Evolutionary conservation across 441 rosid genomes (phyloP), one percentile per base, ranked within the genome.

Genomic region (Breynia disticha): DNA sequence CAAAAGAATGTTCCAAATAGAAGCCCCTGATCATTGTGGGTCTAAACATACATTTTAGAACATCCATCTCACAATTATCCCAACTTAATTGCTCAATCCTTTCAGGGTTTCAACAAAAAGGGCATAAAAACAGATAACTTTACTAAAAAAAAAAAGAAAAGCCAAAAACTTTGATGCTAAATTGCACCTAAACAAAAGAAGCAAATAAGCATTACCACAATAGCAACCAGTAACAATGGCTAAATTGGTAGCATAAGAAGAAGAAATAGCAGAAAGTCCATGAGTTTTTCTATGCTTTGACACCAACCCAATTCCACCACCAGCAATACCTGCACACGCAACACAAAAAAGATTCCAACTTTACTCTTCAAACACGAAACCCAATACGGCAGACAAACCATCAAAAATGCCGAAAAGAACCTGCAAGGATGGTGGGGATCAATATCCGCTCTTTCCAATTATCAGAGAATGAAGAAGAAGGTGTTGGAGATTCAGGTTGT

Each of bases 211-310:
- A 28, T 62, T 76, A 89, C 97, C 97, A 32, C 95, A 84, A 63
- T 90, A 90, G 75, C 80, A 90, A 59, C 79, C 89, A 18, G 83
- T 62, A 44, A 90, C 86, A 44, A 86, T 78, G 44, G 86, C 77
- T 16, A 72, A 74, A 72, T 90, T 82, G 61, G 90, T 59, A 58
- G 88, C 94, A 51, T 82, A 86, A 53, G 79, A 60, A 43, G 84
- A 57, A 9, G 82, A 79, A 51, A 86, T 76, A 64, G 75, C 82
- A 16, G 94, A 73, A 13, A 73, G 64, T 46, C 90, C 86, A 66
- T 79, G 79, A 57, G 72, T 62, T 64, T 70, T 70, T 60, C 87
- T 66, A 67, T 78, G 72, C 71, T 78, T 84, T 19, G 97, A 86
- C 8, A 80, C 63, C 64, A 77, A 67, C 19, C 95, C 94, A 67